Conservation (phyloP, 2,329 filamentous ascomycete genomes). For the Pseudogymnoascus sp. region DNA sequence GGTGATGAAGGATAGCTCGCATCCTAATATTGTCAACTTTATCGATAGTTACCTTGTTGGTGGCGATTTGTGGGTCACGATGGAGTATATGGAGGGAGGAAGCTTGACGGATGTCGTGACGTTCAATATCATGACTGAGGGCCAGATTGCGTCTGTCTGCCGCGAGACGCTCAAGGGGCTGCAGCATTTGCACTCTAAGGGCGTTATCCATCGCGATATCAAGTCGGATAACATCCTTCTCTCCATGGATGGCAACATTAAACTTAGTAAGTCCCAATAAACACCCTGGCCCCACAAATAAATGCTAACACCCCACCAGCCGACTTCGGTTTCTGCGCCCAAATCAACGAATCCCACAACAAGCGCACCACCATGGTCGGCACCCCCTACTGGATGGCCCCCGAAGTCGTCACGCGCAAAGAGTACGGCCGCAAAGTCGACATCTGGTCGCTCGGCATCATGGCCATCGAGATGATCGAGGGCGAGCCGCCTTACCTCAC, state of each 20-base stretch:
- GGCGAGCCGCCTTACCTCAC: constrained; percentile 95
- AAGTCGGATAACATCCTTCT: constrained; percentile 98
- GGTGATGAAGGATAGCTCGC: constrained; percentile 98
- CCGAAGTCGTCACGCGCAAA: constrained; percentile 92
- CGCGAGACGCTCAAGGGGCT: constrained; percentile 85
- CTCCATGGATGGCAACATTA: constrained; percentile 90
- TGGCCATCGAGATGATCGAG: constrained; percentile 99
- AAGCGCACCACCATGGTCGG: constrained; percentile 99
- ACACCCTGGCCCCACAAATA: not conserved
- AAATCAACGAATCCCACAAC: constrained; percentile 93
- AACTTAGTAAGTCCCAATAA: constrained; percentile 63
- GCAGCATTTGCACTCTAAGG: constrained; percentile 93
- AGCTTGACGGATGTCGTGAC: constrained; percentile 97
- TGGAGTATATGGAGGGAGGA: constrained; percentile 99
- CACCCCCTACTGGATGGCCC: constrained; percentile 99
- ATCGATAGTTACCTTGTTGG: constrained; percentile 90
- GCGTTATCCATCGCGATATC: constrained; percentile 96
- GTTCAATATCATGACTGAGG: constrained; percentile 98
- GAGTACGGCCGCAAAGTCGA: constrained; percentile 98
- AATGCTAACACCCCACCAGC: constrained; percentile 44
- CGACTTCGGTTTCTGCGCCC: constrained; percentile 97
- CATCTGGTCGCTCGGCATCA: constrained; percentile 97
- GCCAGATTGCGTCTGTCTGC: constrained; percentile 92
- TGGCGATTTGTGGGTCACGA: constrained; percentile 94
- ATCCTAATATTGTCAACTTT: constrained; percentile 98